Evolutionary conservation across 164 flowering plant species (phyloP), one percentile per base, ranked within the genome.

Genomic region (Tinospora cordifolia): DNA sequence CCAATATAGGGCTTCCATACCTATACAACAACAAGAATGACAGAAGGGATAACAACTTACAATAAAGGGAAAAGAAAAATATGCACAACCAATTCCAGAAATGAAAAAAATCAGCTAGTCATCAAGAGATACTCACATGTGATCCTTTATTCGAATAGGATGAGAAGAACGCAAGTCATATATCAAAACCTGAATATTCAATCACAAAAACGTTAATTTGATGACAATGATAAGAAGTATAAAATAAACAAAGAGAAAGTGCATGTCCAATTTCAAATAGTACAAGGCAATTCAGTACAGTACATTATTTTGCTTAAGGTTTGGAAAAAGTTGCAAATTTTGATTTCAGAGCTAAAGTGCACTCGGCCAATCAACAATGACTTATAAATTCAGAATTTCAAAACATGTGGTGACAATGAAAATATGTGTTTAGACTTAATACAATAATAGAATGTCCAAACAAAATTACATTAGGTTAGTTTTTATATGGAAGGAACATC

Each of bases 91-190:
- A 49, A 6, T 51, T n/a, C 39, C 19, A 14, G 19, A 62, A 8
- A 27, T 26, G 19, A 72, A 22, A 49, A 44, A 26, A 21, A 71
- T 40, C 19, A 9, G 39, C 25, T 26, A 54, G 68, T 41, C 6
- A 21, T 19, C 10, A 64, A 10, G 69, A 38, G 62, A 26, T 51
- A 63, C 97, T 84, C 71, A 94, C 98, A 92, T 89, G 75, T 92
- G 98, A 83, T 94, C 97, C 78, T 94, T 90, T 40, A 84, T 77
- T 70, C 80, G 84, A 34, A 87, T 26, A 47, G 98, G 98, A 69
- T 77, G 39, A 25, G 97, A 90, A 65, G 96, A 87, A n/a, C 98
- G 94, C 84, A 94, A 80, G 75, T 94, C 98, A 81, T 89, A 94
- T 54, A 94, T 82, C 76, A 90, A 65, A n/a, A 94, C 87, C 98